Evolutionary conservation across 345 rosid genomes (phyloP).

Genomic region (Camelina laxa): DNA sequence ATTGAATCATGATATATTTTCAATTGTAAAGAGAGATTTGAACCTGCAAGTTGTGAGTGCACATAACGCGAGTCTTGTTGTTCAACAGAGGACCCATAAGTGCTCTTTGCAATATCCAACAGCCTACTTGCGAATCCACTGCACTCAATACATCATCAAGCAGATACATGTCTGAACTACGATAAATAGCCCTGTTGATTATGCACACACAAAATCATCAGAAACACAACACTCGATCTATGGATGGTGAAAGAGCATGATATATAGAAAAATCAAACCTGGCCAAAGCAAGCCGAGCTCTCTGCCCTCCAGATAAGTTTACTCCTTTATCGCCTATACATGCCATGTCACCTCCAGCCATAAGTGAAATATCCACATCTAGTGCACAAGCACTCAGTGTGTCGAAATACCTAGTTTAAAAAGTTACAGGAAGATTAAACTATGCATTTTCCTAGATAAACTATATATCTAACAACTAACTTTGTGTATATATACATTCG

Average conservation of each 20-base stretch:
- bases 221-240: conserved; percentile 16
- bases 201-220: conserved; percentile 30
- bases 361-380: conserved; percentile 75
- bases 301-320: conserved; percentile 97
- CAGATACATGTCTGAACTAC: conserved; percentile 61
- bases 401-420: conserved; percentile 61
- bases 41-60: conserved; percentile 88
- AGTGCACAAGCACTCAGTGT: conserved; percentile 74
- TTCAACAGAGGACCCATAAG: conserved; percentile 69
- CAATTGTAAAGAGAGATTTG: conserved; percentile 25
- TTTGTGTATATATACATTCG: neutral
- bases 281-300: conserved; percentile 94
- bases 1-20: neutral
- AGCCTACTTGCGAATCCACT: conserved; percentile 93
- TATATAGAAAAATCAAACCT: conserved; percentile 52
- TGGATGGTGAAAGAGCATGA: conserved; percentile 10
- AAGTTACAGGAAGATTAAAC: conserved; percentile 16
- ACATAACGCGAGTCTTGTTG: conserved; percentile 69
- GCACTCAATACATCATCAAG: conserved; percentile 95
- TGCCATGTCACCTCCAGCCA: conserved; percentile 88
- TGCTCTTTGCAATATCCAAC: conserved; percentile 74
- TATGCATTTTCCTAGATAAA: neutral
- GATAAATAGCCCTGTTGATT: conserved; percentile 75
- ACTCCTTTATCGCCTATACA: conserved; percentile 83
- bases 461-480: neutral